Evolutionary conservation across 2,329 filamentous ascomycete species (phyloP), one percentile per base, ranked within the genome.

Genomic region (Akanthomyces lecanii): DNA sequence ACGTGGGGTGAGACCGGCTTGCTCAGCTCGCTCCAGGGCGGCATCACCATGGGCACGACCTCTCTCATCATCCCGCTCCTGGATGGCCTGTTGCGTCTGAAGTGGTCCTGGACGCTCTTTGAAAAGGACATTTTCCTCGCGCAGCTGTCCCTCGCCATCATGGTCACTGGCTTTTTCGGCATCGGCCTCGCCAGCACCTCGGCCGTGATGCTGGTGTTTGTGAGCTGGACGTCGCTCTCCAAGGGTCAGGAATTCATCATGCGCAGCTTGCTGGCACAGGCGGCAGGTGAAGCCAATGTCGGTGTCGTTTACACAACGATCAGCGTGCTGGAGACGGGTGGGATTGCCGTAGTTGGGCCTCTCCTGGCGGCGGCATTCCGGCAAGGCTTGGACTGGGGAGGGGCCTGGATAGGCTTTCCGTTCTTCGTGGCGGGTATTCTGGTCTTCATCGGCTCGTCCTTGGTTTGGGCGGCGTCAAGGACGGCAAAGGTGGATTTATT

Each of bases 261-360:
- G 53, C 61, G 54, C 10, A 54, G 61, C 16, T 28, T 63, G 47
- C 54, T 63, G 21, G 21, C 54, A 10, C 54, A 56, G 23, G 33
- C 33, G 33, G 33, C 33, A 36, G 33, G 33, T 7, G 33, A 36
- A 11, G 33, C 55, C 25, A 58, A 53, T n/a, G 48, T 42, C 4
- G 54, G 7, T 16, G 45, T 47, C 12, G 36, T 63, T 14, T 63
- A 45, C 38, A 58, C 61, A 10, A 62, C 53, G 18, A 51, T 50
- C 36, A 62, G 60, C 40, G 23, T 56, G 40, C 21, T 48, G 5
- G 51, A 62, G 52, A 51, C 60, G 28, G 44, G 16, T 6, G 42
- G 42, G 12, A 25, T 33, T 5, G 21, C 42, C n/a, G n/a, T 62
- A 14, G 51, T 42, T 14, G 60, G 51, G 7, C 60, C 60, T 14